Evolutionary conservation across 1,139 yeast species (phyloP).

Genomic region (Taiozyma sp.): DNA sequence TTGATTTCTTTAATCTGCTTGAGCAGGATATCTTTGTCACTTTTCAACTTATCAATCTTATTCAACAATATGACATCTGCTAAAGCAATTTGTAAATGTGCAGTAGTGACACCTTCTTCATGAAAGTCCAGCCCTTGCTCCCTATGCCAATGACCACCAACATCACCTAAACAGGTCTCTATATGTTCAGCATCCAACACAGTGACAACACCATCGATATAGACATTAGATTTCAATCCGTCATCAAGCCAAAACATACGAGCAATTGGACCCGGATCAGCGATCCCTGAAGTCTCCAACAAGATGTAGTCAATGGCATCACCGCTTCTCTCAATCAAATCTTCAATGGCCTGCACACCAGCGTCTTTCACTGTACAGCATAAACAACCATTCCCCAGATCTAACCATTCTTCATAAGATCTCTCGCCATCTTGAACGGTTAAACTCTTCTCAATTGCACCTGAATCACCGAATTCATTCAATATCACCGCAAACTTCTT

Average conservation of each 20-base stretch:
- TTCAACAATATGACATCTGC: slow-evolving; percentile 82
- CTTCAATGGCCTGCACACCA: slow-evolving; percentile 92
- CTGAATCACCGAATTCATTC: slow-evolving; percentile 87
- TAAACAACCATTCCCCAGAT: slow-evolving; percentile 91
- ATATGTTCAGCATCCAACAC: slow-evolving; percentile 82
- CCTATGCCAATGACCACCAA: slow-evolving; percentile 62
- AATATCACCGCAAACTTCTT: slow-evolving; percentile 82
- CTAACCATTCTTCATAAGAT: slow-evolving; percentile 88
- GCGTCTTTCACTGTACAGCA: slow-evolving; percentile 95
- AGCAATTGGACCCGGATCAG: slow-evolving; percentile 97
- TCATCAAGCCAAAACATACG: slow-evolving; percentile 97
- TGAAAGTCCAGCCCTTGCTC: slow-evolving; percentile 31
- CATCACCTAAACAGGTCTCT: slow-evolving; percentile 61
- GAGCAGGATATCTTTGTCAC: slow-evolving; percentile 22
- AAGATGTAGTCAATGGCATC: slow-evolving; percentile 82
- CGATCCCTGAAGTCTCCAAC: slow-evolving; percentile 95
- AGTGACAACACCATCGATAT: slow-evolving; percentile 91
- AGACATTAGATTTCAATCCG: slow-evolving; percentile 76
- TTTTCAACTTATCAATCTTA: slow-evolving; percentile 56
- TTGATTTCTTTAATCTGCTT: slow-evolving; percentile 53
- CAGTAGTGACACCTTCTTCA: slow-evolving; percentile 66
- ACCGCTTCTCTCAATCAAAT: slow-evolving; percentile 68
- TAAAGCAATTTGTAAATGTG: slow-evolving; percentile 84
- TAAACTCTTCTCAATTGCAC: slow-evolving; percentile 83
- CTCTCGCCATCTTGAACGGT: slow-evolving; percentile 65